Conservation (phyloP, 192 early-diverging fungal genomes). For the Chytriomyces sp. region DNA sequence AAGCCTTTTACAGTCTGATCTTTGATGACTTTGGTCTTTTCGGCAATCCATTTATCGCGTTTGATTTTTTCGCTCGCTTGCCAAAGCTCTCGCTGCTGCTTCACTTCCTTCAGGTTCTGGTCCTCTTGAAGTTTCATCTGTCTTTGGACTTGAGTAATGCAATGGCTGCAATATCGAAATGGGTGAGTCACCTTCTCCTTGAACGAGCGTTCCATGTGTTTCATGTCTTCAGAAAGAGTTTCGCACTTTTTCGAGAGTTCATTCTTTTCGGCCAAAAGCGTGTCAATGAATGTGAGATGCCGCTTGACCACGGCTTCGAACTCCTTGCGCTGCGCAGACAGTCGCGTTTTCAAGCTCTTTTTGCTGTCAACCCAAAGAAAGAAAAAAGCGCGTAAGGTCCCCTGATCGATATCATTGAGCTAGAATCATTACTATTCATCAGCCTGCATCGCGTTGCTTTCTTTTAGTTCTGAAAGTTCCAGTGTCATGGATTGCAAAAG, state of each 20-base stretch:
- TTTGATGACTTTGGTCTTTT: constrained; percentile 64
- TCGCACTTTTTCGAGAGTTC: constrained; percentile 60
- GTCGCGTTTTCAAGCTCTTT: constrained; percentile 62
- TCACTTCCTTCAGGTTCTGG: constrained; percentile 51
- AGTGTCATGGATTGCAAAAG: constrained; percentile 47
- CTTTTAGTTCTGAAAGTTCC: constrained; percentile 52
- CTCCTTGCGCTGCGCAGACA: constrained; percentile 61
- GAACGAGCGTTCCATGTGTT: constrained; percentile 53
- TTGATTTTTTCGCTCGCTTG: constrained; percentile 62
- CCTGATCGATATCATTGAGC: background rate
- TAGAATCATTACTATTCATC: constrained; percentile 41
- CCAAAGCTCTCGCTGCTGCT: constrained; percentile 63
- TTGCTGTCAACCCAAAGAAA: constrained; percentile 36
- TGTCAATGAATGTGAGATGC: constrained; percentile 65
- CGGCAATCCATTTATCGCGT: constrained; percentile 68
- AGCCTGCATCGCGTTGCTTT: constrained; percentile 42
- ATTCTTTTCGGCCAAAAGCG: constrained; percentile 61
- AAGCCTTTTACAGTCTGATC: constrained; percentile 66
- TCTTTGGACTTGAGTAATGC: background rate
- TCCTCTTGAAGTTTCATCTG: constrained; percentile 56
- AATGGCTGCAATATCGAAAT: background rate
- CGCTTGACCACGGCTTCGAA: constrained; percentile 66
- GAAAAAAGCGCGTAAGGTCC: background rate
- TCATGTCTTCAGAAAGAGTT: constrained; percentile 56
- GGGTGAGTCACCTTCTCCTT: constrained; percentile 45